Base-by-base conservation (phyloP, 2,329 filamentous ascomycete species). In the Neofusicoccum umdonicola region DNA sequence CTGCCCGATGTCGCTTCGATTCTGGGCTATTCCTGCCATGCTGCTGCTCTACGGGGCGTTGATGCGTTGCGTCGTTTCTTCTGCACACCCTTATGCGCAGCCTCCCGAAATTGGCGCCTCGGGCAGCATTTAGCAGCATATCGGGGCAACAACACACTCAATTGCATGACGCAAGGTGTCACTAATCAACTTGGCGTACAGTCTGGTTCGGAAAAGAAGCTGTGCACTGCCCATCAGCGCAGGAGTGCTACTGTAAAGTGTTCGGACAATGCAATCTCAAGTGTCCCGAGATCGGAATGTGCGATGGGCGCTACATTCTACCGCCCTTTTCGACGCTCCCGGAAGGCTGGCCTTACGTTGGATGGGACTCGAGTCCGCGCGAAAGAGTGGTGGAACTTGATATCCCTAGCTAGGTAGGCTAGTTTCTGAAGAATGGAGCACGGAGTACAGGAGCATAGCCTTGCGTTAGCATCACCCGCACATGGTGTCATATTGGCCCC, bases 241-340 rank as follows among this genome's bases (percentile, higher is more conserved):
- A 80, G 51, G 83, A 85, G 8, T 90, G 88, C 72, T 90, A 90
- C 73, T 90, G 88, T 76, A 85, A 87, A 45, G 81, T 86, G 15
- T 91, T 87, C 69, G 88, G 88, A 0, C 69, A 88, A 31, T 91
- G 88, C 73, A 68, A 81, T 63, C 68, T 85, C 15, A 69, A 76
- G 0, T 81, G 79, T 52, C 68, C 70, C 12, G 73, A 78, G 1
- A 71, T 77, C 17, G 77, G 80, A 22, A 79, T 78, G 31, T 90
- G 88, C 70, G 76, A 82, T 3, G 81, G 81, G 2, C 83, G 86
- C 64, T 90, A 90, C 71, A 78, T 77, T 2, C 78, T 90, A 6
- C 88, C 88, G 2, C 82, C 80, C 0, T 88, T 76, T 67, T 81
- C 86, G 0, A 82, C 78, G 2, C 75, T 90, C 7, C 88, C 88